Conservation (phyloP, 345 rosid genomes). For the Chamaenerion angustifolium region DNA sequence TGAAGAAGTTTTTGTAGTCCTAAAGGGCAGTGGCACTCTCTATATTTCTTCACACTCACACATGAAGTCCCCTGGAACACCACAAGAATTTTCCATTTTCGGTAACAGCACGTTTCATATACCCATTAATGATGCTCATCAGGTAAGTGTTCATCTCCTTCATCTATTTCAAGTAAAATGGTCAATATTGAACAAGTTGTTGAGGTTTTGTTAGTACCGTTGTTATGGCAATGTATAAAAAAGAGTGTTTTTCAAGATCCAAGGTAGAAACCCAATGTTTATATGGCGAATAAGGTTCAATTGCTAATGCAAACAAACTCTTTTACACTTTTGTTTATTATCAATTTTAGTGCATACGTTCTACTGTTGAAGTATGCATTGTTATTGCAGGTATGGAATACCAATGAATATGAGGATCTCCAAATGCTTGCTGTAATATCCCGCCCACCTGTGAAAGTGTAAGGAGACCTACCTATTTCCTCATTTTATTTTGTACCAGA, state of each 20-base stretch:
- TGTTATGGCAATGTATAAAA: no score
- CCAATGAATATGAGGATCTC: slow-evolving; percentile 58
- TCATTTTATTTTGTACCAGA: not conserved
- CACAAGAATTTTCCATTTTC: slow-evolving; percentile 45
- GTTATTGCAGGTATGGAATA: slow-evolving; percentile 61
- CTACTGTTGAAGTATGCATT: no score
- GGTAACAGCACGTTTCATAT: slow-evolving; percentile 67
- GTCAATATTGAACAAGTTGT: no score
- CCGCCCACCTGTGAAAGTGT: slow-evolving; percentile 79
- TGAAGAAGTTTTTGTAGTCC: slow-evolving; percentile 73
- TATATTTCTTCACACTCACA: slow-evolving; percentile 58
- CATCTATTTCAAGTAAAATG: not conserved
- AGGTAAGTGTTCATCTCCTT: slow-evolving; percentile 27
- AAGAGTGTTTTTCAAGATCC: no score
- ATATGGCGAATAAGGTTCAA: no score
- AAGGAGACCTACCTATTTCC: slow-evolving; percentile 17
- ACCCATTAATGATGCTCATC: slow-evolving; percentile 83
- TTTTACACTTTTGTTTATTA: no score
- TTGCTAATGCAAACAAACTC: no score
- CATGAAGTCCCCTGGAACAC: slow-evolving; percentile 58
- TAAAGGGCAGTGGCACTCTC: slow-evolving; percentile 64
- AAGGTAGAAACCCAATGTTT: no score
- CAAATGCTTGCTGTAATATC: slow-evolving; percentile 66
- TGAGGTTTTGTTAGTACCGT: no score
- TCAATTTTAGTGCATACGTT: no score